Conservation (phyloP, 2,329 filamentous ascomycete species). For the Nigrospora oryzae region DNA sequence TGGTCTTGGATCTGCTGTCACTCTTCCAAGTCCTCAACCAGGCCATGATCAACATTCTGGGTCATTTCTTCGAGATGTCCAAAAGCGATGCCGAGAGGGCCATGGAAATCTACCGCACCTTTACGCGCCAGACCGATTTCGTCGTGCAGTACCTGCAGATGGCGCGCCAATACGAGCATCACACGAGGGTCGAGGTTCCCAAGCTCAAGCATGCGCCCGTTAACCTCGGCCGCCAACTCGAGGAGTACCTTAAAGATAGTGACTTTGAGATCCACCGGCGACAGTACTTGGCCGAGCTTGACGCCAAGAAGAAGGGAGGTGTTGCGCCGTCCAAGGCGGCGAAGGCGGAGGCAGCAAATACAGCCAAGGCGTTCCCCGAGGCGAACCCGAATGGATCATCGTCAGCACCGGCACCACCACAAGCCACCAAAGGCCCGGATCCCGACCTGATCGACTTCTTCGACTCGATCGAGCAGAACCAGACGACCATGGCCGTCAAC, state of each 20-base stretch:
- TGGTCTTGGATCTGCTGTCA: conserved; percentile 82
- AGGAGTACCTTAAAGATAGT: conserved; percentile 89
- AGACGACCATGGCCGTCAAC: conserved; percentile 55
- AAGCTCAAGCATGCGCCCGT: conserved; percentile 96
- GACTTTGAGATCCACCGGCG: conserved; percentile 91
- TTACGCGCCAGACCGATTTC: conserved; percentile 84
- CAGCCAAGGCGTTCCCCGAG: conserved; percentile 33
- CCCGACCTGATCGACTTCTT: conserved; percentile 91
- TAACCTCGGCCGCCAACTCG: conserved; percentile 77
- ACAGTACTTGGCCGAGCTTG: conserved; percentile 84
- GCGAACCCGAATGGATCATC: conserved; percentile 22
- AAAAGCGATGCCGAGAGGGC: conserved; percentile 87
- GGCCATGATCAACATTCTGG: conserved; percentile 91
- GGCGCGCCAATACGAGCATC: conserved; percentile 83
- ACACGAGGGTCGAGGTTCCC: conserved; percentile 87
- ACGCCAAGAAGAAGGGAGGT: conserved; percentile 50
- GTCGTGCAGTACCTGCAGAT: conserved; percentile 85
- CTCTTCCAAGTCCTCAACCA: conserved; percentile 95
- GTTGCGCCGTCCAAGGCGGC: conserved; percentile 24
- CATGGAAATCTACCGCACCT: conserved; percentile 84
- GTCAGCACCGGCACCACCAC: conserved; percentile 24
- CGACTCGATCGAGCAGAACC: conserved; percentile 84
- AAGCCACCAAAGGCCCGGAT: conserved; percentile 52
- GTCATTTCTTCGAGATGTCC: conserved; percentile 98
- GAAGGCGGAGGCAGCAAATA: conserved; percentile 21